Conservation (phyloP, 73 alveolate species). For the Paramecium sexaurelia region DNA sequence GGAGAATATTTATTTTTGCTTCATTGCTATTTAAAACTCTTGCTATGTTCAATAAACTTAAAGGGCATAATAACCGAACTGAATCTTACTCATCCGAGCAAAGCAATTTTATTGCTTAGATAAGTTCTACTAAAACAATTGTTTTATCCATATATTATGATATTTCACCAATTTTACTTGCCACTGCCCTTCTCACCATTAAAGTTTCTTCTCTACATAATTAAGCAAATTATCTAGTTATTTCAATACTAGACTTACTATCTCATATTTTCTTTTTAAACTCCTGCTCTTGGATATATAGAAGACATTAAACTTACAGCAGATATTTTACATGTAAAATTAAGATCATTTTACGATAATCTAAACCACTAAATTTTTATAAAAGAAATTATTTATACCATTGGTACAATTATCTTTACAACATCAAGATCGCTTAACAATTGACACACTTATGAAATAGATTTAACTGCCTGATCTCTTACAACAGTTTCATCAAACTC, state of each 20-base stretch:
- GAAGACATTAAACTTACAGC: conserved; percentile 92
- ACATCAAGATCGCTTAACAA: conserved; percentile 79
- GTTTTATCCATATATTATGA: conserved; percentile 92
- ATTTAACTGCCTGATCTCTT: conserved; percentile 84
- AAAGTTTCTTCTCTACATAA: conserved; percentile 97
- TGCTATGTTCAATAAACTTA: conserved; percentile 89
- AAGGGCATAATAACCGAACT: conserved; percentile 91
- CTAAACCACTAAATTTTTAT: conserved; percentile 70
- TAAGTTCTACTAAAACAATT: conserved; percentile 84
- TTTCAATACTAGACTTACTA: conserved; percentile 52
- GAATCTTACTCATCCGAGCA: conserved; percentile 93
- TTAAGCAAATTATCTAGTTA: conserved; percentile 83
- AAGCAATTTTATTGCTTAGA: conserved; percentile 87
- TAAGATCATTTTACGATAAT: conserved; percentile 84
- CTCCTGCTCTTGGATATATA: conserved; percentile 90
- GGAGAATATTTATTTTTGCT: conserved; percentile 87
- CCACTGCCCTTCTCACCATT: conserved; percentile 97
- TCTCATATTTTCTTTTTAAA: conserved; percentile 92
- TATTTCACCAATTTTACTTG: conserved; percentile 91
- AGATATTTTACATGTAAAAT: conserved; percentile 95
- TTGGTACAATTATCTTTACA: conserved; percentile 79
- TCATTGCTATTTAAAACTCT: conserved; percentile 88
- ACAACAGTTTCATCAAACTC: conserved; percentile 84
- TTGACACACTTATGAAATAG: conserved; percentile 73
- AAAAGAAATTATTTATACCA: conserved; percentile 50